Evolutionary conservation across 208 protist species (phyloP).

Genomic region (Blastocrithidia nonstop): DNA sequence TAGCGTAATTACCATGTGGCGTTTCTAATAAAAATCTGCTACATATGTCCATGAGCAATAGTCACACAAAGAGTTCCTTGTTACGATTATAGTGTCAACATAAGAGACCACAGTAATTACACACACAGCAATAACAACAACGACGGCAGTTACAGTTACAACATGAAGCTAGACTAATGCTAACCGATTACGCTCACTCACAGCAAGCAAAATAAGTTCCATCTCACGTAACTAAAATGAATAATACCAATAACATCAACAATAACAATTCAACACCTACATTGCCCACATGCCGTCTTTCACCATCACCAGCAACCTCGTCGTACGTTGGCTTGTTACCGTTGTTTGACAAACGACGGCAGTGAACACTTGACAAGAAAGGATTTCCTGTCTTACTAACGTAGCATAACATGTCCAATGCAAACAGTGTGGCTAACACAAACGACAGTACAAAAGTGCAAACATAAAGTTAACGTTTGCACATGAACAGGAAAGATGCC

Average conservation of each 20-base stretch:
- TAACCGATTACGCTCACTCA: no score
- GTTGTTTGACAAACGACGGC: no score
- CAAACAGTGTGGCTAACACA: background rate
- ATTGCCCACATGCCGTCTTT: no score
- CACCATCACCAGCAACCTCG: no score
- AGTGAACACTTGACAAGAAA: no score
- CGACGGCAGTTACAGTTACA: background rate
- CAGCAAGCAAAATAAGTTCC: no score
- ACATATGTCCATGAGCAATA: background rate
- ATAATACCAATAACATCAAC: background rate
- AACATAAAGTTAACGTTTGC: no score
- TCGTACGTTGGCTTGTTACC: no score
- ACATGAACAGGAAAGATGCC: no score
- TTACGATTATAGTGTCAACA: constrained; percentile 10
- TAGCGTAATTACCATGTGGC: no score
- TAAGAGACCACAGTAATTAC: background rate
- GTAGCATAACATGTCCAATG: background rate
- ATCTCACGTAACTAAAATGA: background rate
- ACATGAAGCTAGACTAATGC: no score
- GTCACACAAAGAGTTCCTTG: constrained; percentile 14
- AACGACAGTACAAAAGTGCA: background rate
- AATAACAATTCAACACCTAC: background rate
- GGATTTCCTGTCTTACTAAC: no score
- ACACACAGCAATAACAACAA: background rate
- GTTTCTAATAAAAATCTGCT: background rate